Conservation (phyloP, 2,329 filamentous ascomycete genomes). For the Neurospora sp. region DNA sequence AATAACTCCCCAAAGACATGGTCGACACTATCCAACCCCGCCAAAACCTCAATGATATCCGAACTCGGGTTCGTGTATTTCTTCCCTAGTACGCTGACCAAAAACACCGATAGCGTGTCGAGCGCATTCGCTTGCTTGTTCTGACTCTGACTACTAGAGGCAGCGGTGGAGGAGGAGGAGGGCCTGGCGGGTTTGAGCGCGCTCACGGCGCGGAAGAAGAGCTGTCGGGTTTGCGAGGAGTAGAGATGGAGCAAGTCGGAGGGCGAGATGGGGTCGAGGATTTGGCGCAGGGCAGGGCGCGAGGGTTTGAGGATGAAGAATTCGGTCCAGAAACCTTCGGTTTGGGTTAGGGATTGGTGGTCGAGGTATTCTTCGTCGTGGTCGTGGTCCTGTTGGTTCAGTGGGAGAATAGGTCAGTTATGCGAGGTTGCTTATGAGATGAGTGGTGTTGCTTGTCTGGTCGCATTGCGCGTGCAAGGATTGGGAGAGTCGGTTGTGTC, state of each 20-base stretch:
- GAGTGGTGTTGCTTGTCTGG: neutral
- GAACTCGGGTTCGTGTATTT: conserved; percentile 92
- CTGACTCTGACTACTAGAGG: conserved; percentile 56
- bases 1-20: conserved; percentile 78
- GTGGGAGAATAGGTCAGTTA: neutral
- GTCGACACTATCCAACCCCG: conserved; percentile 83
- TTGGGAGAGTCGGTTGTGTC: neutral
- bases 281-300: conserved; percentile 51
- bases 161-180: neutral
- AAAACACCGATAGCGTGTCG: conserved; percentile 37
- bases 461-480: neutral
- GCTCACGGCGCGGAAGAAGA: conserved; percentile 65
- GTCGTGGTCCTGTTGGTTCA: conserved; percentile 44
- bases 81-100: conserved; percentile 73
- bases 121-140: conserved; percentile 33
- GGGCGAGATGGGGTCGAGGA: conserved; percentile 61
- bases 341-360: neutral
- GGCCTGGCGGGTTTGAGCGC: conserved; percentile 37
- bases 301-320: conserved; percentile 89
- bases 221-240: conserved; percentile 67
- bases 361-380: conserved; percentile 47
- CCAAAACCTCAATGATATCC: conserved; percentile 82
- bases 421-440: neutral
- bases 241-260: conserved; percentile 61
- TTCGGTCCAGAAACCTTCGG: conserved; percentile 91